Base-by-base conservation (phyloP, 2,329 filamentous ascomycete species). In the Fusarium haematococcum region DNA sequence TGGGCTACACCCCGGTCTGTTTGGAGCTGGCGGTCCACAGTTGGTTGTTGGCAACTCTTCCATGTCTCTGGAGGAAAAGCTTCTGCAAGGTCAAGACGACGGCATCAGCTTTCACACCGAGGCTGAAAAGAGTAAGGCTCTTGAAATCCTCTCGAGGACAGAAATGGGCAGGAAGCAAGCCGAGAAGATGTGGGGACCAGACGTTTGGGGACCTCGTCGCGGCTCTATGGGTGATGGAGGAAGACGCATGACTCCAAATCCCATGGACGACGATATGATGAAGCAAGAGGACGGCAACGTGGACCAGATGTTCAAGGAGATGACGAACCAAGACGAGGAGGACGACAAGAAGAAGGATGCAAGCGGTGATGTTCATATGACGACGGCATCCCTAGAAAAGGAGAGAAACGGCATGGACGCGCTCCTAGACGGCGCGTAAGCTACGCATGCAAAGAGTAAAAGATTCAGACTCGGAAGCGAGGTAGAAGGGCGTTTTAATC, bases 281-380 rank as follows among this genome's bases (percentile, higher is more conserved):
- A 83, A 80, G 64, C 76, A 81, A 6, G 85, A 86, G 39, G 86
- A 87, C 20, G 84, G 83, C 50, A 87, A 86, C 30, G 87, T 88
- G 5, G 86, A 89, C 65, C 86, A 86, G 73, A 89, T 90, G 86
- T 89, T 90, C 77, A 83, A 86, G 52, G 88, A 89, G 50, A 84
- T 90, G 73, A 88, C 87, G 5, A 88, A 89, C 67, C 84, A 87
- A 66, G 86, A 88, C 18, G 87, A 88, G 6, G 85, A 86, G 16
- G 81, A 82, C 63, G 80, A 66, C 11, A 86, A 85, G 75, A 82
- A 81, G 71, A 83, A 82, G 52, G 80, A 81, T 35, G 61, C 58
- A 2, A 69, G 72, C 33, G 63, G 68, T n/a, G 80, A 83, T 33
- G 79, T 78, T 20, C 77, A 77, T 16, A 81, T 85, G 58, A 86